phyloP scores from a whole-genome alignment of 805 yeast species.

The Tetrapisispora pingtungensis region DNA sequence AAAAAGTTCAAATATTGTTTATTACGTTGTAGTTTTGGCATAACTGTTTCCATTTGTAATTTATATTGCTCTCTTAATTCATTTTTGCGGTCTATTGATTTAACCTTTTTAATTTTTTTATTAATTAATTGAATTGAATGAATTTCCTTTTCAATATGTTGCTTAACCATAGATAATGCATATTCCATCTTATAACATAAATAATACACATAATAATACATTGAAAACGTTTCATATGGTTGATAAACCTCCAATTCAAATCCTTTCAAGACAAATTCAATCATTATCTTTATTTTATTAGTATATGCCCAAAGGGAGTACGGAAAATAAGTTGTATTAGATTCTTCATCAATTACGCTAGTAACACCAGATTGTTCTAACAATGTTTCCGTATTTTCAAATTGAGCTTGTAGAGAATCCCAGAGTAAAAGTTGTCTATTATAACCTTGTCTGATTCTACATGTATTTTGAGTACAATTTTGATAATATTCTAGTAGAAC shows the following conservation, averaged over 20 bases:
- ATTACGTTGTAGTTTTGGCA: conserved; percentile 30
- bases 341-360: conserved; percentile 7
- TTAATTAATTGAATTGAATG: conserved; percentile 27
- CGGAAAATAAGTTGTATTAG: conserved; percentile 42
- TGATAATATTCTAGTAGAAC: conserved; percentile 37
- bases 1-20: conserved; percentile 20
- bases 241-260: conserved; percentile 67
- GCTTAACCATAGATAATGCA: conserved; percentile 29
- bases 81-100: conserved; percentile 43
- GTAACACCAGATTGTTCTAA: conserved; percentile 9
- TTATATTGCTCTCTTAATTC: conserved; percentile 30
- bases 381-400: conserved; percentile 53
- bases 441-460: conserved; percentile 73
- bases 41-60: conserved; percentile 23
- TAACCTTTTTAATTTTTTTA: conserved; percentile 37
- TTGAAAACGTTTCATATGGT: conserved; percentile 54
- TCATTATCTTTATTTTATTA: conserved; percentile 60
- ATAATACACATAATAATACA: conserved; percentile 59
- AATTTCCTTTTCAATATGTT: conserved; percentile 28
- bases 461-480: conserved; percentile 52
- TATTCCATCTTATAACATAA: conserved; percentile 41
- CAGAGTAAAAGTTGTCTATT: conserved; percentile 46
- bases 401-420: conserved; percentile 73
- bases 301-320: conserved; percentile 60
- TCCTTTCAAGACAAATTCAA: conserved; percentile 61